These are phyloP conservation scores for Mycena galericulata DNA, from an alignment of 768 basidiomycete species.

Conservation along the genomic window DNA sequence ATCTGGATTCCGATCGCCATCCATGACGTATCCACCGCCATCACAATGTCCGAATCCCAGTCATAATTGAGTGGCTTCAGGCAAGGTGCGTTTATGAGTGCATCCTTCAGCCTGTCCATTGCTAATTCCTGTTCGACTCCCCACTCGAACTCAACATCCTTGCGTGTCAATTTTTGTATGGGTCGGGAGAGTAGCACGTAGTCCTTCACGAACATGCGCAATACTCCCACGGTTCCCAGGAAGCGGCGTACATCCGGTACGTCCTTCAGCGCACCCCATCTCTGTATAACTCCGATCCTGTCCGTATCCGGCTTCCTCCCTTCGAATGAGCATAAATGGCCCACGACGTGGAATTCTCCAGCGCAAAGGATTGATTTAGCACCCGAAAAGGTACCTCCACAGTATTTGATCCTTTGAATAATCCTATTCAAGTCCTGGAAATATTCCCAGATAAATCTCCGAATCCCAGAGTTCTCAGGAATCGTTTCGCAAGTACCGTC, in stretches of 20 bases:
- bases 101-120: constrained; percentile 37
- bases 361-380: constrained; percentile 44
- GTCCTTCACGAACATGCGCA: constrained; percentile 39
- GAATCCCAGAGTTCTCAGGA: constrained; percentile 31
- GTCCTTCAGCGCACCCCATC: constrained; percentile 34
- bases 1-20: constrained; percentile 53
- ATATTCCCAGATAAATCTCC: constrained; percentile 31
- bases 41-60: constrained; percentile 37
- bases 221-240: constrained; percentile 41
- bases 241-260: constrained; percentile 40
- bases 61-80: constrained; percentile 44
- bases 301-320: constrained; percentile 43
- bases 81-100: constrained; percentile 36
- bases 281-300: constrained; percentile 40
- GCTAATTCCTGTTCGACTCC: constrained; percentile 40
- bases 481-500: constrained; percentile 40
- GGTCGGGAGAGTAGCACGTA: constrained; percentile 20
- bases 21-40: constrained; percentile 45
- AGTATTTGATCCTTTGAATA: constrained; percentile 18
- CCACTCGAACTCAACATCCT: constrained; percentile 42
- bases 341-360: constrained; percentile 50
- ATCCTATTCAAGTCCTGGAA: constrained; percentile 29
- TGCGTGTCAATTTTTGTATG: constrained; percentile 23
- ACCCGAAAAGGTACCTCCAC: constrained; percentile 39
- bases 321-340: constrained; percentile 50